Evolutionary conservation across 306 rosid genomes (phyloP).

Genomic region (Prunus kanzakura): DNA sequence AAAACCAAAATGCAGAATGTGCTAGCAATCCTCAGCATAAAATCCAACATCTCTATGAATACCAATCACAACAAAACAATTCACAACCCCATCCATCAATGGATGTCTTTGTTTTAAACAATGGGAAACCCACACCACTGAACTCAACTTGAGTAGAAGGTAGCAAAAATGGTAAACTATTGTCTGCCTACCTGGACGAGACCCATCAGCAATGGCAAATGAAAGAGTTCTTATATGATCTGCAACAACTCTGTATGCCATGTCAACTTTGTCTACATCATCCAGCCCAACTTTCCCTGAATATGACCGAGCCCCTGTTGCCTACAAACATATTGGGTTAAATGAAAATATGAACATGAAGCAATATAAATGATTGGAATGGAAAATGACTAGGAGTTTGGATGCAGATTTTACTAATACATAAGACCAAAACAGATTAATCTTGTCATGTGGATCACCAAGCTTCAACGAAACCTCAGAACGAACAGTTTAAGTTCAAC

Average conservation of each 20-base stretch:
- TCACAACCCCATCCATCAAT: neutral
- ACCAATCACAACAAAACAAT: neutral
- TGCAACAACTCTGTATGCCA: slow-evolving; percentile 89
- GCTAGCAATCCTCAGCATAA: neutral
- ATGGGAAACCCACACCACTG: slow-evolving; percentile 1
- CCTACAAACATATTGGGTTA: slow-evolving; percentile 41
- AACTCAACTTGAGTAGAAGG: slow-evolving; percentile 8
- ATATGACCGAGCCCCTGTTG: slow-evolving; percentile 84
- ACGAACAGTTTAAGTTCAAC: neutral
- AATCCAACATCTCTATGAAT: neutral
- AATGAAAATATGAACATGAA: neutral
- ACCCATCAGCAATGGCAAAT: slow-evolving; percentile 96
- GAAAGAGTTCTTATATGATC: slow-evolving; percentile 70
- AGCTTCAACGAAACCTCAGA: neutral
- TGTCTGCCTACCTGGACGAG: slow-evolving; percentile 76
- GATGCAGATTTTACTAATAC: neutral
- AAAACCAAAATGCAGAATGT: neutral
- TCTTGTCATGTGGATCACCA: neutral
- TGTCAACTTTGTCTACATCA: slow-evolving; percentile 80
- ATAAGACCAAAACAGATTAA: neutral
- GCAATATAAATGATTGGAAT: neutral
- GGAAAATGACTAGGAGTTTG: neutral
- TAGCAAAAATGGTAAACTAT: neutral
- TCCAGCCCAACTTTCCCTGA: slow-evolving; percentile 86
- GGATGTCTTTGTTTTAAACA: neutral